Evolutionary conservation across 2,329 filamentous ascomycete genomes (phyloP).

Genomic region (Diaporthe citriasiana): DNA sequence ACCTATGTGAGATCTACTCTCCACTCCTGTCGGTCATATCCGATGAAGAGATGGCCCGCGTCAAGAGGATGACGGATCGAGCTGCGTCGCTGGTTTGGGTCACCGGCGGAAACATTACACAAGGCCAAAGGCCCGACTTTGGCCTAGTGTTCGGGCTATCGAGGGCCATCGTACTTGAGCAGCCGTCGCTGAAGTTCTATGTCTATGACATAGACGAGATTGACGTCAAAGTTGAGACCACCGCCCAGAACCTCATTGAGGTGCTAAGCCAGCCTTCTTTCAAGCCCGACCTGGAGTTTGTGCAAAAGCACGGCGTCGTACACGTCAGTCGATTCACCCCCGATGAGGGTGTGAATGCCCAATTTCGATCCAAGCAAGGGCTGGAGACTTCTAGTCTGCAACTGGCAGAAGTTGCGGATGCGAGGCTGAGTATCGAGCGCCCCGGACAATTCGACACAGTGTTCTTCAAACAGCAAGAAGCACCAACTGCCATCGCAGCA

Average conservation of each 20-base stretch:
- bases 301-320: constrained; percentile 17
- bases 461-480: not conserved
- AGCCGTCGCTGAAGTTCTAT: constrained; percentile 39
- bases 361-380: constrained; percentile 40
- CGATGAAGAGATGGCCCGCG: not conserved
- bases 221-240: not conserved
- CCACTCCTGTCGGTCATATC: not conserved
- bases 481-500: constrained; percentile 33
- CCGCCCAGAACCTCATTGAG: not conserved
- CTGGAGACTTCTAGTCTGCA: no score
- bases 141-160: constrained; percentile 42
- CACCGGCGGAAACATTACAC: constrained; percentile 39
- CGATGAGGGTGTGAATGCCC: constrained; percentile 43
- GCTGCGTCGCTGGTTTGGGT: constrained; percentile 43
- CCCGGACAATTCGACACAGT: not conserved
- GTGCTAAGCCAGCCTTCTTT: not conserved
- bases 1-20: not conserved
- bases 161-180: constrained; percentile 44
- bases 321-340: constrained; percentile 47
- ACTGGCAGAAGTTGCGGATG: not conserved
- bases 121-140: constrained; percentile 29
- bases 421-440: not conserved
- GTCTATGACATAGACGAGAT: constrained; percentile 41
- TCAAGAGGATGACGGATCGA: constrained; percentile 42
- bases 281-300: constrained; percentile 43